phyloP scores from a whole-genome alignment of 495 filamentous ascomycete species.

The Jackrogersella multiformis region DNA sequence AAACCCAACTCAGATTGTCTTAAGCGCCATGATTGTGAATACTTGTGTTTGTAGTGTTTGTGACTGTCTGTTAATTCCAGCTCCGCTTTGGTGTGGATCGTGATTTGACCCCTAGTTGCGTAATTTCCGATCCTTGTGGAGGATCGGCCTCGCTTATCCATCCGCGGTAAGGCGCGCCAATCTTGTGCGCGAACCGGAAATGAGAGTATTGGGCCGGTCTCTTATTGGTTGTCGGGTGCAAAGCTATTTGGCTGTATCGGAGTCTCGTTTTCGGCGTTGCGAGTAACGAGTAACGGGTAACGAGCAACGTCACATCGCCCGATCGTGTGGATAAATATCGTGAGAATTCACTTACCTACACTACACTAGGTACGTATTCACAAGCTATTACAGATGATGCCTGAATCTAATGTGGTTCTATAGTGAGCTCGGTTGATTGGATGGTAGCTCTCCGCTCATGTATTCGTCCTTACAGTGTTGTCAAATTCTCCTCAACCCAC shows the following conservation, averaged over 20 bases:
- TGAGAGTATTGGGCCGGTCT: neutral
- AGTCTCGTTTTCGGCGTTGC: no score
- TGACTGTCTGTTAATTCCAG: no score
- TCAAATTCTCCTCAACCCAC: no score
- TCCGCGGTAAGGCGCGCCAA: neutral
- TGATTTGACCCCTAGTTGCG: constrained; percentile 4
- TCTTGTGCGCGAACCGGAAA: constrained; percentile 1
- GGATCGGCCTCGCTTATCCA: neutral
- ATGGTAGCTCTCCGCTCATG: neutral
- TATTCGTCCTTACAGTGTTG: no score
- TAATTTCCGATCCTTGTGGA: constrained; percentile 34
- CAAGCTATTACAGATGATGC: no score
- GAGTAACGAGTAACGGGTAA: no score
- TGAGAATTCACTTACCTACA: no score
- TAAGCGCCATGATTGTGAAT: neutral
- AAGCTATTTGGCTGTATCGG: no score
- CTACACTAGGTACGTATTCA: no score
- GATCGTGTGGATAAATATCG: neutral
- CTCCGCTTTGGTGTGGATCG: constrained; percentile 3
- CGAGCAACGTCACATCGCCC: neutral
- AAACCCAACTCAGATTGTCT: neutral
- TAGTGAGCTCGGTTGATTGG: neutral
- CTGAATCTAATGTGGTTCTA: neutral
- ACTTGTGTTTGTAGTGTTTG: no score
- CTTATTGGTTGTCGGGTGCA: constrained; percentile 16